Percentiles rank a stretch among this genome's conserved stretches.
These are phyloP conservation scores for Cryptococcus wingfieldii DNA, from an alignment of 1,284 basidiomycete species.

Conservation along the genomic window DNA sequence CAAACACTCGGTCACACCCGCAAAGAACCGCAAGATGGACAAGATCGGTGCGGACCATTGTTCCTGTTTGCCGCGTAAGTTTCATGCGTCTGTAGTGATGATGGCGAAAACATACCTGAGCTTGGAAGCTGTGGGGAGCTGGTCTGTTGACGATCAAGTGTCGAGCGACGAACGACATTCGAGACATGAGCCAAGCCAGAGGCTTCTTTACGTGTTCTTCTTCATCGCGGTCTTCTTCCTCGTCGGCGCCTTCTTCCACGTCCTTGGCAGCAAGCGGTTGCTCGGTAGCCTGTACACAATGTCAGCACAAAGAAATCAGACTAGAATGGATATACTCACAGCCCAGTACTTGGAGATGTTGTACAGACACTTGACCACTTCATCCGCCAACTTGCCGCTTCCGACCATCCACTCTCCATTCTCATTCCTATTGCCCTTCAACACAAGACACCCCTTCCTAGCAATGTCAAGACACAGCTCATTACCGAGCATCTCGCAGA, in stretches of 20 bases:
- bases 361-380: slow-evolving; percentile 91
- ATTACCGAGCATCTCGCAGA: slow-evolving; percentile 16
- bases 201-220: slow-evolving; percentile 54
- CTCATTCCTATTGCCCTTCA: slow-evolving; percentile 59
- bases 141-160: slow-evolving; percentile 50
- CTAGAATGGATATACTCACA: slow-evolving; percentile 39
- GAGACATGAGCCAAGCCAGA: slow-evolving; percentile 88
- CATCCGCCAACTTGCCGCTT: slow-evolving; percentile 70
- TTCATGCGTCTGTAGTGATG: neutral
- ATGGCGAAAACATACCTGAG: slow-evolving; percentile 7
- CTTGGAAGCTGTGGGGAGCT: slow-evolving; percentile 30
- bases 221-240: slow-evolving; percentile 41
- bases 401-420: slow-evolving; percentile 50
- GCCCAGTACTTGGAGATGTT: slow-evolving; percentile 82
- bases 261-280: slow-evolving; percentile 16
- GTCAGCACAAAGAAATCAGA: neutral
- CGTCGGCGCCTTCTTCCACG: slow-evolving; percentile 15
- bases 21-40: slow-evolving; percentile 86
- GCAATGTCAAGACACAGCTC: slow-evolving; percentile 66
- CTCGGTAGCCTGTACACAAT: slow-evolving; percentile 34
- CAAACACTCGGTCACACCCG: slow-evolving; percentile 76
- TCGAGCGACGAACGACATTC: slow-evolving; percentile 78
- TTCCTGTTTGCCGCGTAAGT: slow-evolving; percentile 12
- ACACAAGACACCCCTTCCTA: slow-evolving; percentile 69
- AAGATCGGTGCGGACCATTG: slow-evolving; percentile 75